Evolutionary conservation across 176 grass and related monocot genomes (phyloP), one percentile per base, ranked within the genome.

Genomic region (Oropetium thomaeum): DNA sequence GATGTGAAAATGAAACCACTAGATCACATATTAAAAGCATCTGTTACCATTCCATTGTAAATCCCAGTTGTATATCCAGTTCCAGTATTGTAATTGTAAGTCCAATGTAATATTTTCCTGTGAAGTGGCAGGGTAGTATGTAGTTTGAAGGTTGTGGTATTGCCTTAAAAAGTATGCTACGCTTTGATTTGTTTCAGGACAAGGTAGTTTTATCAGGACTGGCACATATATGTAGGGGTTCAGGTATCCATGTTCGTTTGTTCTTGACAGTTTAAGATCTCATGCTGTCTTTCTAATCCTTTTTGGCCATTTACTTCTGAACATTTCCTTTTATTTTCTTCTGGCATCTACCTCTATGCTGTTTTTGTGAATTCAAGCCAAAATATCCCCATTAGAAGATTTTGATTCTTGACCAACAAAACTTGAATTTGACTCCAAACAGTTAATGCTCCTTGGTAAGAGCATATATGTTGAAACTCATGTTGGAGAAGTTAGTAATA

Each of bases 61-160:
- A 81, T 77, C 48, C 7, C 65, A 61, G 13, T 9, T 64, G 58
- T 76, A 25, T 48, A 43, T 25, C 7, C 9, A 57, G 65, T 82
- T 25, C 7, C 9, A 57, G 65, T 82, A 77, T 35, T 81, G 55
- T 84, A 20, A 67, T 45, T 48, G 59, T 58, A 45, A 28, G 26
- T 11, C n/a, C 32, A 72, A 40, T 58, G 57, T 57, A 13, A 71
- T 27, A 48, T 37, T 57, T 45, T 11, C 10, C 19, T 65, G 23
- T 70, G 9, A 39, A 39, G 11, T 31, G 20, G 19, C 35, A 34
- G 38, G 4, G 6, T 22, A 49, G 27, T n/a, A 74, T 79, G 57
- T 26, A 28, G 22, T 6, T 71, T 62, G 35, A 68, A n/a, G n/a
- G n/a, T n/a, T n/a, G n/a, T n/a, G n/a, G n/a, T n/a, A n/a, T n/a